Percentiles rank a stretch among this genome's conserved stretches.
Evolutionary conservation across 345 rosid genomes (phyloP).

Genomic region (Sisymbrium altissimum): DNA sequence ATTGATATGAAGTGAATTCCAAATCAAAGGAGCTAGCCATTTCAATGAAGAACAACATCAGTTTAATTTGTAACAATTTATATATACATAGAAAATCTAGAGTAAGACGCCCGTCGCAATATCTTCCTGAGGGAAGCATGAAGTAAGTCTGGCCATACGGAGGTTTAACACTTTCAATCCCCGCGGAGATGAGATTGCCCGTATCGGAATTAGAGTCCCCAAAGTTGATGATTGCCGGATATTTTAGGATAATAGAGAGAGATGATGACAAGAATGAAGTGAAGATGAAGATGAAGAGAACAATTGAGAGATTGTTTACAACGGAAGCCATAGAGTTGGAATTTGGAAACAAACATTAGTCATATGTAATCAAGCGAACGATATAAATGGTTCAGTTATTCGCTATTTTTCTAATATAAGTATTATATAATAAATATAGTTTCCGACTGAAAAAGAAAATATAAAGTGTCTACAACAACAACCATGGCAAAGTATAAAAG

Average conservation of each 20-base stretch:
- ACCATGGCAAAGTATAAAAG: too few species aligned
- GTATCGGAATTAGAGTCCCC: slow-evolving; percentile 96
- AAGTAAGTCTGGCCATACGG: slow-evolving; percentile 75
- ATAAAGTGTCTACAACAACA: too few species aligned
- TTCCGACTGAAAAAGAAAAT: too few species aligned
- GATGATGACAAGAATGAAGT: slow-evolving; percentile 32
- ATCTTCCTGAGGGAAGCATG: slow-evolving; percentile 66
- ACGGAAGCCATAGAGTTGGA: slow-evolving; percentile 24
- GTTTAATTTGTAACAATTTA: not conserved
- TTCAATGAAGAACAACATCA: not conserved
- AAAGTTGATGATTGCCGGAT: slow-evolving; percentile 76
- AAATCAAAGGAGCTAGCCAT: not conserved
- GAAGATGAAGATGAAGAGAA: slow-evolving; percentile 33
- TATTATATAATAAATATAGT: too few species aligned
- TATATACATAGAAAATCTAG: slow-evolving; percentile 71
- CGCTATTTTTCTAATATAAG: too few species aligned
- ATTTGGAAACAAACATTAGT: not conserved
- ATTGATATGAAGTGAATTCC: too few species aligned
- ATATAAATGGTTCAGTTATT: not conserved
- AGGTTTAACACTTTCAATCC: slow-evolving; percentile 52
- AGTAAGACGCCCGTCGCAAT: slow-evolving; percentile 77
- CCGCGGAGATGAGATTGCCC: slow-evolving; percentile 69
- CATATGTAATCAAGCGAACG: not conserved
- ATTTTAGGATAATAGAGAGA: slow-evolving; percentile 47
- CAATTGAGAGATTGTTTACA: not conserved